phyloP scores from a whole-genome alignment of 1,139 yeast genomes.

The Pichia sp. region DNA sequence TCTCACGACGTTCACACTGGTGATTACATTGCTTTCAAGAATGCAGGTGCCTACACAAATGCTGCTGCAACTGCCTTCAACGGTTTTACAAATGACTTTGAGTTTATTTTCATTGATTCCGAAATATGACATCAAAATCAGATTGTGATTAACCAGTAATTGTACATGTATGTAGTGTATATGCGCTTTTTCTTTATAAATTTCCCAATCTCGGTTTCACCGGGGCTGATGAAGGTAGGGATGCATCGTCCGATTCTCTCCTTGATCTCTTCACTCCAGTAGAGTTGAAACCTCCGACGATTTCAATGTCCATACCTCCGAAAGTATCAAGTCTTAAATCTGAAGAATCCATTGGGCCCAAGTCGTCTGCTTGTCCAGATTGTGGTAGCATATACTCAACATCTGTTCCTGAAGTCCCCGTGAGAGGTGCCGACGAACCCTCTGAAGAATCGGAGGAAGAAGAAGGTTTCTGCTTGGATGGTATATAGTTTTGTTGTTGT shows the following conservation, averaged over 20 bases:
- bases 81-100: slow-evolving; percentile 52
- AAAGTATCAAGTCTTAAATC: slow-evolving; percentile 1
- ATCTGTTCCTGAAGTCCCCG: too few species aligned
- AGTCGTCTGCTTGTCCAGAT: slow-evolving; percentile 19
- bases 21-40: slow-evolving; percentile 85
- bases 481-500: too few species aligned
- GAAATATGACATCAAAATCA: too few species aligned
- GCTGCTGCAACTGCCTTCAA: slow-evolving; percentile 87
- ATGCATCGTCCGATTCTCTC: slow-evolving; percentile 7
- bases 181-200: too few species aligned
- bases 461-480: too few species aligned
- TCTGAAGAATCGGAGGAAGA: too few species aligned
- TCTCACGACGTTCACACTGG: slow-evolving; percentile 65
- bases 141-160: too few species aligned
- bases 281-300: slow-evolving; percentile 14
- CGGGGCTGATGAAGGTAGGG: too few species aligned
- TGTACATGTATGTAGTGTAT: too few species aligned
- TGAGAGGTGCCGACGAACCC: too few species aligned
- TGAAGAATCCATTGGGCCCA: slow-evolving; percentile 3
- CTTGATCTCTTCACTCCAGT: slow-evolving; percentile 13
- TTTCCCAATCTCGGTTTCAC: too few species aligned
- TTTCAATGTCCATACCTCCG: slow-evolving; percentile 13
- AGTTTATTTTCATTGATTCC: slow-evolving; percentile 22
- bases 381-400: slow-evolving; percentile 12
- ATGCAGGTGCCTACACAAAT: slow-evolving; percentile 89